phyloP scores from a whole-genome alignment of 1,139 yeast species.

The Kluyveromyces sp. region DNA sequence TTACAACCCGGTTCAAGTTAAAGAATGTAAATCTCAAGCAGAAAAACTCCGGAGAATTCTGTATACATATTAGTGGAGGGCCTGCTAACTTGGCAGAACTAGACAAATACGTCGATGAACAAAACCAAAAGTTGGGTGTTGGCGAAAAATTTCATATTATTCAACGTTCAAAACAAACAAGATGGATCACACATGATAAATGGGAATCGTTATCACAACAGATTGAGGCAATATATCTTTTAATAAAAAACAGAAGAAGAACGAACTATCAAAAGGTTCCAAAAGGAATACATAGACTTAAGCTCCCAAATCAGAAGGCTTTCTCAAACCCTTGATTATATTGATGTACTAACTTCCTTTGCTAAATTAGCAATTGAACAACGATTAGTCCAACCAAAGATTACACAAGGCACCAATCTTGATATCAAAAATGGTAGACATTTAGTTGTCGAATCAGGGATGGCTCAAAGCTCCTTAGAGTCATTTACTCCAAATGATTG shows the following conservation, averaged over 20 bases:
- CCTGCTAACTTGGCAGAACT: slow-evolving; percentile 16
- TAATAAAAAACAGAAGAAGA: slow-evolving; percentile 30
- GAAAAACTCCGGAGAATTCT: slow-evolving; percentile 22
- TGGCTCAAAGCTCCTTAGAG: slow-evolving; percentile 32
- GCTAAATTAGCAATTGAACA: slow-evolving; percentile 61
- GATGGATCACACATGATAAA: slow-evolving; percentile 28
- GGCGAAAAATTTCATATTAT: slow-evolving; percentile 13
- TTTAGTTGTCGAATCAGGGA: slow-evolving; percentile 77
- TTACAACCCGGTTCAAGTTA: slow-evolving; percentile 15
- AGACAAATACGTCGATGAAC: slow-evolving; percentile 14
- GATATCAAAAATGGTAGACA: slow-evolving; percentile 63
- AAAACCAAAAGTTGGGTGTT: slow-evolving; percentile 1
- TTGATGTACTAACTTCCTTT: slow-evolving; percentile 72
- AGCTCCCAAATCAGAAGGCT: slow-evolving; percentile 27
- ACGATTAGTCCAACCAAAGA: slow-evolving; percentile 56
- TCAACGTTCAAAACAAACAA: slow-evolving; percentile 27
- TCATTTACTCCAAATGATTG: slow-evolving; percentile 66
- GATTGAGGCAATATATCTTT: slow-evolving; percentile 19
- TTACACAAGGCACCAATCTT: slow-evolving; percentile 42
- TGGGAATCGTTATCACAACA: slow-evolving; percentile 34
- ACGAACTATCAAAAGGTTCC: slow-evolving; percentile 22
- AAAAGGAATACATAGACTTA: slow-evolving; percentile 23
- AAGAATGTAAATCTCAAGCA: slow-evolving; percentile 19
- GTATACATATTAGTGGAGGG: slow-evolving; percentile 19
- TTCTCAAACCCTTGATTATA: slow-evolving; percentile 44